Evolutionary conservation across 306 rosid species (phyloP).

Genomic region (Trifolium subterraneum): DNA sequence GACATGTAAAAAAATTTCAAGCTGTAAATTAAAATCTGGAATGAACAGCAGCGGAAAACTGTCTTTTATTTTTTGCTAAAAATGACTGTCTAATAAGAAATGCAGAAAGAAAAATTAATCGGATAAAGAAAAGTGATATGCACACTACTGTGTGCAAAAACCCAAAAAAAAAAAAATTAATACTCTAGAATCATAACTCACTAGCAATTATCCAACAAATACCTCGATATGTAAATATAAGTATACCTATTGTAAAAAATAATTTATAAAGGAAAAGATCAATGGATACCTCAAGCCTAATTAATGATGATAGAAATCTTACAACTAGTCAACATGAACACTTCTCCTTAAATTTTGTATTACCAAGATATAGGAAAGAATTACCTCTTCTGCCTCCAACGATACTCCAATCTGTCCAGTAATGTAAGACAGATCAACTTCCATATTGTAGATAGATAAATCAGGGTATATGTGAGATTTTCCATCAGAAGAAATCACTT

Average conservation of each 20-base stretch:
- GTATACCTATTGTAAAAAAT: neutral
- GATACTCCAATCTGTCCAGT: constrained; percentile 72
- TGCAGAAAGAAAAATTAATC: neutral
- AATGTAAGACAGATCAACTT: constrained; percentile 80
- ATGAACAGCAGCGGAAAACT: neutral
- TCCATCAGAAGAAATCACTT: constrained; percentile 83
- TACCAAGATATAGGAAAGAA: constrained; percentile 21
- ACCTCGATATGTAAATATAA: constrained; percentile 51
- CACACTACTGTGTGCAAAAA: neutral
- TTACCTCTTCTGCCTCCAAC: constrained; percentile 79
- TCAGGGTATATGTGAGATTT: constrained; percentile 78
- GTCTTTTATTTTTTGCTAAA: neutral
- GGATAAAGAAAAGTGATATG: neutral
- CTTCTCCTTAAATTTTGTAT: neutral
- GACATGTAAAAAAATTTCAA: neutral
- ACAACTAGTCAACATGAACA: constrained; percentile 7
- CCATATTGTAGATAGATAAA: constrained; percentile 80
- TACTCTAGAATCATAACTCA: neutral
- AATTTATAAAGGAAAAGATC: constrained; percentile 3
- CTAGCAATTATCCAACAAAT: neutral
- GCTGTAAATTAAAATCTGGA: neutral
- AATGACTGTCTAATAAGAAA: neutral
- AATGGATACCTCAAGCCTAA: constrained; percentile 2
- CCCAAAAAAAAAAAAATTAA: constrained; percentile 6
- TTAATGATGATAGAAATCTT: constrained; percentile 2